These are phyloP conservation scores for Gloeophyllum trabeum DNA, from an alignment of 768 basidiomycete genomes.

Conservation along the genomic window DNA sequence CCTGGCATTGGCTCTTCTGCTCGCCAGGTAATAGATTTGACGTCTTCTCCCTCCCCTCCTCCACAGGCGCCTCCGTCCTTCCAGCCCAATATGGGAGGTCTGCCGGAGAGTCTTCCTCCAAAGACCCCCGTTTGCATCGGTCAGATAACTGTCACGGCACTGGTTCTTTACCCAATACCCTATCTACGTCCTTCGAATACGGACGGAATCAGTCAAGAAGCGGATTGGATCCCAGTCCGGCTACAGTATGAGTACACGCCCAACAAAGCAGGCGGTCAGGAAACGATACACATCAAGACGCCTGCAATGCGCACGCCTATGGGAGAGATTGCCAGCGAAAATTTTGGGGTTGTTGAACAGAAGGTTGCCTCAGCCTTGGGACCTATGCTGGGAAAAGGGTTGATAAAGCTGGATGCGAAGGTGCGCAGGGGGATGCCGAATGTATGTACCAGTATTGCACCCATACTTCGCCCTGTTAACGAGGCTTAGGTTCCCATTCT, in stretches of 20 bases:
- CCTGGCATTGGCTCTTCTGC: conserved; percentile 17
- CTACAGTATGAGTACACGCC: conserved; percentile 61
- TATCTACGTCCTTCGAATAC: conserved; percentile 52
- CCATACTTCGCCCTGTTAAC: conserved; percentile 9
- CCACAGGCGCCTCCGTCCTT: conserved; percentile 18
- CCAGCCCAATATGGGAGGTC: conserved; percentile 14
- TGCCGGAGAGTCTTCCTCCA: conserved; percentile 54
- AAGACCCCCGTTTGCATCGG: conserved; percentile 87
- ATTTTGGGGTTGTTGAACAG: conserved; percentile 80
- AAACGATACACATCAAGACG: conserved; percentile 72
- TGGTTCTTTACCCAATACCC: conserved; percentile 72
- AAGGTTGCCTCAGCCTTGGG: conserved; percentile 71
- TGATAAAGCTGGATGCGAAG: conserved; percentile 73
- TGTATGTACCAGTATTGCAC: conserved; percentile 29
- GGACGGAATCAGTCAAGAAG: no score
- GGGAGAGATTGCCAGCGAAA: conserved; percentile 53
- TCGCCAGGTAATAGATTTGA: conserved; percentile 68
- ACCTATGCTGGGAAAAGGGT: conserved; percentile 75
- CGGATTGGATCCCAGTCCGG: conserved; percentile 61
- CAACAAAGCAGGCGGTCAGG: conserved; percentile 36
- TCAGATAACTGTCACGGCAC: conserved; percentile 68
- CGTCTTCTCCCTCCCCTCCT: conserved; percentile 46
- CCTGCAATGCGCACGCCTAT: conserved; percentile 38
- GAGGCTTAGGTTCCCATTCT: conserved; percentile 64
- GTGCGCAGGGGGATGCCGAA: conserved; percentile 51